Evolutionary conservation across 108 stramenopile species (phyloP).

Genomic region (Pseudonitzschia multistriata): DNA sequence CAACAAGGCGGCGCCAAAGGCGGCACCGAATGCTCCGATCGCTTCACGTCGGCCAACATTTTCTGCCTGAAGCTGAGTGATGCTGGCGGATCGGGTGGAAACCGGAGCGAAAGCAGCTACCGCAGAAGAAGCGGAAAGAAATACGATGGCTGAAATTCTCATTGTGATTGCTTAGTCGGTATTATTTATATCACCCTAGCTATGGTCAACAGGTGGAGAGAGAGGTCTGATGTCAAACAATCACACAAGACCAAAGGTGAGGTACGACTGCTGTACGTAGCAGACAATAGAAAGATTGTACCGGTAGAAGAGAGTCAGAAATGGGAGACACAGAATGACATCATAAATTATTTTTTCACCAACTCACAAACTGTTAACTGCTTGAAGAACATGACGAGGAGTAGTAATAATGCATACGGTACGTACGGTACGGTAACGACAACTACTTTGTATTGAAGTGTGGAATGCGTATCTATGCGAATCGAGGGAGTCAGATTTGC

Average conservation of each 20-base stretch:
- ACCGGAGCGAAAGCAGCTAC: slow-evolving; percentile 27
- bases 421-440: not conserved
- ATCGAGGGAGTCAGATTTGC: not conserved
- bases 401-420: not conserved
- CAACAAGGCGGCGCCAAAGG: slow-evolving; percentile 17
- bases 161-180: slow-evolving; percentile 3
- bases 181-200: no score
- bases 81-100: not conserved
- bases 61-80: slow-evolving; percentile 29
- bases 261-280: no score
- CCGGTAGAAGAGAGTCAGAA: not conserved
- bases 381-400: no score
- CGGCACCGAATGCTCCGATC: slow-evolving; percentile 24
- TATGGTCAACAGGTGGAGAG: not conserved
- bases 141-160: slow-evolving; percentile 17
- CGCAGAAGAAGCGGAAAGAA: slow-evolving; percentile 20
- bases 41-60: slow-evolving; percentile 24
- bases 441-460: not conserved
- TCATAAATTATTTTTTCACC: not conserved
- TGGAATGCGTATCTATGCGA: not conserved
- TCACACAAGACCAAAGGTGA: no score
- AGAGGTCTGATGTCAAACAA: not conserved
- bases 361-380: not conserved
- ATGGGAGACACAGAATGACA: not conserved
- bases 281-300: not conserved